Evolutionary conservation across 225 moss, liverwort and hornwort species (phyloP), one percentile per base, ranked within the genome.

Genomic region (Marchantia paleacea): DNA sequence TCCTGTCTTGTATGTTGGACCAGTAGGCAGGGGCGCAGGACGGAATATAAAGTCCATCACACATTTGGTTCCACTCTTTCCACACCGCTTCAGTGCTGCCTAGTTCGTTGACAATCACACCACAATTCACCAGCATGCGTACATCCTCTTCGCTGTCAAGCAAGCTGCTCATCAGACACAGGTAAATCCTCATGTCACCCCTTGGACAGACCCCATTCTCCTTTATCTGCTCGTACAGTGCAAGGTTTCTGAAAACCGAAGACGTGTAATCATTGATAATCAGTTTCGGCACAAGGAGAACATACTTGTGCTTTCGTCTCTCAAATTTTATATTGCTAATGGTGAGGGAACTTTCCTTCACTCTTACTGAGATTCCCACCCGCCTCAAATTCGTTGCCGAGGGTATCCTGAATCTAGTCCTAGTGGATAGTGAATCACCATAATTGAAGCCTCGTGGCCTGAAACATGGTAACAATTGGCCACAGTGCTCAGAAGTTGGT

Each of bases 131-230:
- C 48, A 78, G 63, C 77, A 78, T 39, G 0, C 25, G 63, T 11
- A 78, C 77, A 50, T 78, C 77, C 4, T 64, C 9, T 7, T 63
- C 77, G 8, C 7, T 64, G 28, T 78, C 77, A 0, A 78, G 28
- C 77, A 78, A 78, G 51, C 77, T 78, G 62, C 77, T 78, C 77
- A 78, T 78, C 4, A 78, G 77, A 24, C 48, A 78, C 63, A 78
- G 58, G 24, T 78, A 78, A 11, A 63, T 78, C 77, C 77, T 62
- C 6, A 78, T 49, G 6, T 78, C 77, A 8, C 77, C 77, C 77
- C 63, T 47, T 0, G 10, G 11, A 0, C 0, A 48, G 9, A n/a
- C 47, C 8, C 63, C 62, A 24, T 50, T 47, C 22, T 78, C 77
- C 39, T 12, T 48, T 12, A 78, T 78, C 63, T 78, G 77, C 77